Conservation (phyloP, 2,329 filamentous ascomycete genomes). For the Fusarium solani-melongenae region DNA sequence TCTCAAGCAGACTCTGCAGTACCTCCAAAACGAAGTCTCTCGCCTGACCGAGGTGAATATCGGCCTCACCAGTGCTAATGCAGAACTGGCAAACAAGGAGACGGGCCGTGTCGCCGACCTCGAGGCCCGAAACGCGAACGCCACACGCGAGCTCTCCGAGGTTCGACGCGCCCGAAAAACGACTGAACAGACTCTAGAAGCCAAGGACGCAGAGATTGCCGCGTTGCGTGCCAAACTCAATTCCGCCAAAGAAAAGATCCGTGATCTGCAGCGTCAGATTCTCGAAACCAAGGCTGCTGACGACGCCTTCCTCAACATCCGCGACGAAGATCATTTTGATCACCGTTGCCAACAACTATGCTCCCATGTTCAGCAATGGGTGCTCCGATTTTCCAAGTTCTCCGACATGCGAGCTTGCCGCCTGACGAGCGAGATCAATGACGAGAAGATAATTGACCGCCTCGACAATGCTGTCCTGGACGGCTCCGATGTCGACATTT, state of each 20-base stretch:
- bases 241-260: slow-evolving; percentile 72
- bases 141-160: slow-evolving; percentile 75
- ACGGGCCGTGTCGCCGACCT: slow-evolving; percentile 76
- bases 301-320: slow-evolving; percentile 78
- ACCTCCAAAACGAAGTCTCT: slow-evolving; percentile 83
- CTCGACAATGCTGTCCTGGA: slow-evolving; percentile 95
- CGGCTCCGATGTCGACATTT: slow-evolving; percentile 89
- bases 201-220: slow-evolving; percentile 87
- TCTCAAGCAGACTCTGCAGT: slow-evolving; percentile 81
- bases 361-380: slow-evolving; percentile 97
- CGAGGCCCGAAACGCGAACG: slow-evolving; percentile 73
- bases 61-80: slow-evolving; percentile 80
- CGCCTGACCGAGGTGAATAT: slow-evolving; percentile 87
- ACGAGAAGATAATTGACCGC: slow-evolving; percentile 93
- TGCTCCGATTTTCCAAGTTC: slow-evolving; percentile 96
- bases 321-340: slow-evolving; percentile 96
- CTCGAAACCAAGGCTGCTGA: slow-evolving; percentile 70
- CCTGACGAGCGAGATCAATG: slow-evolving; percentile 83
- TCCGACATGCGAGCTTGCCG: slow-evolving; percentile 92
- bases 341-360: slow-evolving; percentile 93
- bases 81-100: slow-evolving; percentile 79
- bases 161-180: slow-evolving; percentile 72
- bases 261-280: slow-evolving; percentile 64
- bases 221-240: slow-evolving; percentile 82
- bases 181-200: slow-evolving; percentile 73